These are phyloP conservation scores for Amphibolis antarctica DNA, from an alignment of 106 monocot genomes.

Conservation along the genomic window DNA sequence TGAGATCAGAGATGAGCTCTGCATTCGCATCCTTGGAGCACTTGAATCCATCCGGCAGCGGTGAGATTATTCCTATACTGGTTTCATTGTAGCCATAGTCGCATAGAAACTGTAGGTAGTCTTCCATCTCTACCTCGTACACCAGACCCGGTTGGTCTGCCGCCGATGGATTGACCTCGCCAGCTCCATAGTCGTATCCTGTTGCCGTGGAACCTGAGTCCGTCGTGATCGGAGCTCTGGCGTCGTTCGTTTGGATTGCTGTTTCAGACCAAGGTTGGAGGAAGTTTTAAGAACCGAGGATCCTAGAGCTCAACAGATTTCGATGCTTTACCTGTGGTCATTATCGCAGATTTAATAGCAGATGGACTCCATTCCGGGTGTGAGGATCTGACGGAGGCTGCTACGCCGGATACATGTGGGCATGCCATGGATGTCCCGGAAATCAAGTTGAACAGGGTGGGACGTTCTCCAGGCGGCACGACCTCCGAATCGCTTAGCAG, in stretches of 20 bases:
- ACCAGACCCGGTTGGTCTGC: conserved; percentile 56
- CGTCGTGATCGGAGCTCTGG: conserved; percentile 19
- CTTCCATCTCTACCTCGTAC: conserved; percentile 35
- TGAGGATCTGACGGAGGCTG: conserved; percentile 45
- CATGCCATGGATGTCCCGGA: conserved; percentile 89
- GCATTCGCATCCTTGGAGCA: conserved; percentile 49
- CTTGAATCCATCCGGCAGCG: conserved; percentile 26
- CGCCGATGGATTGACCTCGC: conserved; percentile 42
- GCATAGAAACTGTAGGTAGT: conserved; percentile 66
- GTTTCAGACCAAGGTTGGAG: not conserved
- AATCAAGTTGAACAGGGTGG: conserved; percentile 43
- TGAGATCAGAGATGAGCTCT: conserved; percentile 60
- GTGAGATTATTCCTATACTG: conserved; percentile 37
- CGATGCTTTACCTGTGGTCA: conserved; percentile 46
- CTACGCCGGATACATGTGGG: conserved; percentile 61
- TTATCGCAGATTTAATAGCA: conserved; percentile 65
- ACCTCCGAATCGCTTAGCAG: conserved; percentile 12
- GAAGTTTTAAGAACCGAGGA: too few relatives aligned
- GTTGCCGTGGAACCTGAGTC: conserved; percentile 41
- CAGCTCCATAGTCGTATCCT: conserved; percentile 60
- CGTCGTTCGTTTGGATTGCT: conserved; percentile 41
- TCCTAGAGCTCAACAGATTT: not conserved
- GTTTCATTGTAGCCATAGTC: conserved; percentile 58
- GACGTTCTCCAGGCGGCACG: conserved; percentile 33
- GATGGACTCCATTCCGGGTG: conserved; percentile 67